phyloP scores from a whole-genome alignment of 306 rosid species.

The Sicyos edulis region DNA sequence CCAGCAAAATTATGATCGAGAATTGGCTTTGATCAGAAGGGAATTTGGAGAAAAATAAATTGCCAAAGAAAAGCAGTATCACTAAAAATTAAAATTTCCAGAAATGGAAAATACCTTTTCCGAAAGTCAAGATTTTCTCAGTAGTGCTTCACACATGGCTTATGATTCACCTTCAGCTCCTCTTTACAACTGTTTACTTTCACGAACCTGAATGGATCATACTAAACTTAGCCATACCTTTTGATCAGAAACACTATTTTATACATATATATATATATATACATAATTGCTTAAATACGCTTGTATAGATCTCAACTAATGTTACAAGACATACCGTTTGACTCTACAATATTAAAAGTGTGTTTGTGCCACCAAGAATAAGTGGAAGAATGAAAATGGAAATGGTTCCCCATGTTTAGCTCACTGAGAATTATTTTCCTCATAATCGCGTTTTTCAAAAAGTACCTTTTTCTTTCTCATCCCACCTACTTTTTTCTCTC shows the following conservation, averaged over 20 bases:
- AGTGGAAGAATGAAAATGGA: too few species aligned
- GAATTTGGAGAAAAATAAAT: not conserved
- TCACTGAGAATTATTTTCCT: too few species aligned
- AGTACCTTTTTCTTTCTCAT: too few species aligned
- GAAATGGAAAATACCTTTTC: conserved; percentile 10
- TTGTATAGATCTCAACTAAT: too few species aligned
- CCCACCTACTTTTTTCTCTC: too few species aligned
- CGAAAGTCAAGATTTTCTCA: not conserved
- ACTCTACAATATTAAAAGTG: too few species aligned
- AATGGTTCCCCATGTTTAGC: too few species aligned
- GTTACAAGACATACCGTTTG: too few species aligned
- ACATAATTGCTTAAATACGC: too few species aligned
- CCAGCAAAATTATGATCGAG: not conserved
- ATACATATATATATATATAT: too few species aligned
- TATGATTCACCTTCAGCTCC: not conserved
- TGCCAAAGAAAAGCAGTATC: not conserved
- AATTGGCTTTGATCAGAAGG: not conserved
- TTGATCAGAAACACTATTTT: not conserved
- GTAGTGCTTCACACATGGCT: not conserved
- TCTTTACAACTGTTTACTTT: not conserved
- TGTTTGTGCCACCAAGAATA: too few species aligned
- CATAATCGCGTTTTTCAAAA: too few species aligned
- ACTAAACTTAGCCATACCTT: not conserved
- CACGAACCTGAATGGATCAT: not conserved
- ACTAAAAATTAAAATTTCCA: conserved; percentile 1